phyloP scores from a whole-genome alignment of 2,329 filamentous ascomycete species.

The Spiromastix sp. region DNA sequence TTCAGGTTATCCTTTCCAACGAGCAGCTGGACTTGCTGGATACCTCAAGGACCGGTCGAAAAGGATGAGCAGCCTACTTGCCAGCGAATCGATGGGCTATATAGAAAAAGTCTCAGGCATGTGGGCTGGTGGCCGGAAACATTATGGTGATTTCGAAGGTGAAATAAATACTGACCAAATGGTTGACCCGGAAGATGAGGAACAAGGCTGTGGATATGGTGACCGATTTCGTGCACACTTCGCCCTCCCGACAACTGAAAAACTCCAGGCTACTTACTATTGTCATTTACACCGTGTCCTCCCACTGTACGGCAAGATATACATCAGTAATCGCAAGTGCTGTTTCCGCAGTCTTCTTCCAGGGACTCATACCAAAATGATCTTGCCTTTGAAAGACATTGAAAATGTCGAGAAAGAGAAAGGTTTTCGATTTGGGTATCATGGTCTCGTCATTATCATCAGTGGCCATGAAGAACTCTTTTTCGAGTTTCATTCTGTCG shows the following conservation, averaged over 20 bases:
- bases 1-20: slow-evolving; percentile 69
- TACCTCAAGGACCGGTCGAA: slow-evolving; percentile 72
- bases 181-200: slow-evolving; percentile 46
- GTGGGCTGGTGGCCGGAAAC: slow-evolving; percentile 83
- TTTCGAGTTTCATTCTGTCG: slow-evolving; percentile 76
- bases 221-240: slow-evolving; percentile 81
- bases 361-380: slow-evolving; percentile 83
- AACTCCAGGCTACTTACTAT: slow-evolving; percentile 80
- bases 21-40: slow-evolving; percentile 70
- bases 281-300: slow-evolving; percentile 83
- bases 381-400: slow-evolving; percentile 80
- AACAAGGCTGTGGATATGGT: slow-evolving; percentile 43
- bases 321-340: slow-evolving; percentile 76
- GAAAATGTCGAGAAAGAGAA: slow-evolving; percentile 93
- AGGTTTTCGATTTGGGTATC: slow-evolving; percentile 84
- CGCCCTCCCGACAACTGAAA: slow-evolving; percentile 72
- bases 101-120: slow-evolving; percentile 95
- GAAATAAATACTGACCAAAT: slow-evolving; percentile 56
- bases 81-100: slow-evolving; percentile 90
- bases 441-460: slow-evolving; percentile 85
- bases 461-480: slow-evolving; percentile 91
- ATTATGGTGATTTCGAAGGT: slow-evolving; percentile 68
- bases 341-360: slow-evolving; percentile 89
- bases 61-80: slow-evolving; percentile 69
- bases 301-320: slow-evolving; percentile 92